These are phyloP conservation scores for Trichoderma arundinaceum DNA, from an alignment of 2,329 filamentous ascomycete species.

Conservation along the genomic window DNA sequence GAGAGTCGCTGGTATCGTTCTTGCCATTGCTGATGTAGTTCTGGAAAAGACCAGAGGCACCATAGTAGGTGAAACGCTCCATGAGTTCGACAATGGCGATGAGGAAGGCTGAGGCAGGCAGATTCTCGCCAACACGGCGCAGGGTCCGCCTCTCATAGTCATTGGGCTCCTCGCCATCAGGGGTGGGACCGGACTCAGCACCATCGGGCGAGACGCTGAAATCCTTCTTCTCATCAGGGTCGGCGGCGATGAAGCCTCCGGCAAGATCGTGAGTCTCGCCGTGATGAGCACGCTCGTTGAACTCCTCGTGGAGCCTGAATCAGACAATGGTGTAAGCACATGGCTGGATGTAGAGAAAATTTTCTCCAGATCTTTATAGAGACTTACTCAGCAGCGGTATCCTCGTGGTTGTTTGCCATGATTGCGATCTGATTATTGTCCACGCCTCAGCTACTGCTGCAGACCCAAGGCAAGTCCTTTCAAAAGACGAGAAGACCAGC, in stretches of 20 bases:
- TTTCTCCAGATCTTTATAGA: conserved; percentile 2
- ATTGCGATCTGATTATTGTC: conserved; percentile 21
- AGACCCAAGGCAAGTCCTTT: conserved; percentile 24
- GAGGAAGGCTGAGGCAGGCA: conserved; percentile 61
- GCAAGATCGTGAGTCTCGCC: conserved; percentile 26
- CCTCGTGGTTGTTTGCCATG: conserved; percentile 31
- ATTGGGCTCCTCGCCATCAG: conserved; percentile 59
- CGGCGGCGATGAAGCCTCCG: conserved; percentile 28
- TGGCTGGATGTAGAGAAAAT: not conserved
- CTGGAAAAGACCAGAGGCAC: conserved; percentile 59
- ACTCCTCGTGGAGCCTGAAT: conserved; percentile 30
- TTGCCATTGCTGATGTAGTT: conserved; percentile 56
- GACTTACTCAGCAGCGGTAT: conserved; percentile 30
- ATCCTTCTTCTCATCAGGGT: conserved; percentile 29
- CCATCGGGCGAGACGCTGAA: conserved; percentile 31
- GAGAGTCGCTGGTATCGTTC: conserved; percentile 48
- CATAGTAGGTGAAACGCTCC: conserved; percentile 65
- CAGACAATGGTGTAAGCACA: not conserved
- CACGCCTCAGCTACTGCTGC: conserved; percentile 16
- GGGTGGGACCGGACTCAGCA: conserved; percentile 41
- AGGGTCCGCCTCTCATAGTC: conserved; percentile 56
- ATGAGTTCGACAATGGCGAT: conserved; percentile 61
- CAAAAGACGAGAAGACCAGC: conserved; percentile 9
- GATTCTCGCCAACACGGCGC: conserved; percentile 59
- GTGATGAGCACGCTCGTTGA: conserved; percentile 26